Percentiles rank a stretch among this genome's conserved stretches.
Conservation (phyloP, 1,139 yeast genomes). For the Sugiyamaella novakii region DNA sequence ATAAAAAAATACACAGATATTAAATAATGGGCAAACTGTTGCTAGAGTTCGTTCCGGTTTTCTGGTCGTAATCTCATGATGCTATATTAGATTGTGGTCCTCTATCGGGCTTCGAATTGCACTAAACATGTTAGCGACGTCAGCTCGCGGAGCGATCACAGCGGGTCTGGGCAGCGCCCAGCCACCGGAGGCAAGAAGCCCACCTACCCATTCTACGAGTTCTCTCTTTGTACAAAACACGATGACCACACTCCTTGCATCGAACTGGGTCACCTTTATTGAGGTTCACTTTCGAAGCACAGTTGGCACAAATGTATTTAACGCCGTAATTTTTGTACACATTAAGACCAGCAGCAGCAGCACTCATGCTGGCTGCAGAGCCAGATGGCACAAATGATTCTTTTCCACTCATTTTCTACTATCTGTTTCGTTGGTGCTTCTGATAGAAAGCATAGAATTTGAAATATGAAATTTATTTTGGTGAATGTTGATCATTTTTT, state of each 20-base stretch:
- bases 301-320: conserved; percentile 93
- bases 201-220: conserved; percentile 85
- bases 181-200: too few species aligned
- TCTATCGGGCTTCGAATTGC: conserved; percentile 67
- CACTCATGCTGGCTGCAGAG: conserved; percentile 62
- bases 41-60: too few species aligned
- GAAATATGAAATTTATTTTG: too few species aligned
- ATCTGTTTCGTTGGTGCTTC: neutral
- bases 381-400: conserved; percentile 94
- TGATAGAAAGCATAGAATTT: too few species aligned
- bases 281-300: conserved; percentile 86
- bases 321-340: conserved; percentile 82
- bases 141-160: too few species aligned
- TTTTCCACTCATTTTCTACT: conserved; percentile 46
- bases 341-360: conserved; percentile 68
- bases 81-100: neutral
- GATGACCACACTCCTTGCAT: conserved; percentile 98
- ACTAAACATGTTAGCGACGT: conserved; percentile 40
- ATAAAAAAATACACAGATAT: too few species aligned
- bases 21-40: too few species aligned
- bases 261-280: conserved; percentile 96
- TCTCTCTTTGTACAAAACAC: conserved; percentile 95
- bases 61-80: conserved; percentile 2
- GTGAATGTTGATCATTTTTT: too few species aligned
- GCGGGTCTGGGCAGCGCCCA: too few species aligned